Evolutionary conservation across 208 protist species (phyloP).

Genomic region (Crithidia fasciculata): DNA sequence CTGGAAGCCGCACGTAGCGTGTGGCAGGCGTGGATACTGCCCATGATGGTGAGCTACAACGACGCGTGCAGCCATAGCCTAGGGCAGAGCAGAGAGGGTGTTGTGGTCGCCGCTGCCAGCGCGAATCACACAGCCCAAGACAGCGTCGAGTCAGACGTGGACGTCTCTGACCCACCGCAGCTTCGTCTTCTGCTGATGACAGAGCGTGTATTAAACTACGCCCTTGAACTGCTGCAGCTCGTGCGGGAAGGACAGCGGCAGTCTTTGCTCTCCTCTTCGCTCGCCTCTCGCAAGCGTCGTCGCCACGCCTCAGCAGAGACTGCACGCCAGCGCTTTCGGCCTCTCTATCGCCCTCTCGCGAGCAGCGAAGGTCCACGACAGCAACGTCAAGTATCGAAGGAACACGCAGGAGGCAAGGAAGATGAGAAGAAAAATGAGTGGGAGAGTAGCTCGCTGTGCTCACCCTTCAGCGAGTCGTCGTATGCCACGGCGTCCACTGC

Average conservation of each 20-base stretch:
- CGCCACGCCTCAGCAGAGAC: neutral
- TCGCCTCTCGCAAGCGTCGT: slow-evolving; percentile 9
- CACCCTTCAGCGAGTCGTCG: slow-evolving; percentile 12
- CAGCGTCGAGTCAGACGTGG: neutral
- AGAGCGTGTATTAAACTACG: slow-evolving; percentile 13
- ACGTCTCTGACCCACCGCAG: neutral
- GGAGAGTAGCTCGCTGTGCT: neutral
- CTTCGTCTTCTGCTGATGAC: slow-evolving; percentile 13
- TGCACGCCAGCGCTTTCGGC: neutral
- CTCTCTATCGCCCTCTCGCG: no score
- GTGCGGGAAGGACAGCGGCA: neutral
- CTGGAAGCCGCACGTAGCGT: neutral
- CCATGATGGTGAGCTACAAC: slow-evolving; percentile 22
- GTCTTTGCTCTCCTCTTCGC: neutral
- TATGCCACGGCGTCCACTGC: slow-evolving; percentile 12
- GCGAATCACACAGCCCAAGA: neutral
- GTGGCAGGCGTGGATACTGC: slow-evolving; percentile 23
- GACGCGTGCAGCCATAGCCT: neutral
- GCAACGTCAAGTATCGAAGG: no score
- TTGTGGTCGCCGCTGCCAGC: no score
- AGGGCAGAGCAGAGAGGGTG: no score
- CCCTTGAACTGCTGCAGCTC: slow-evolving; percentile 15
- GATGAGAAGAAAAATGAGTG: neutral
- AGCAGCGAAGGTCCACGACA: neutral
- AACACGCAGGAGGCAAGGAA: neutral